Conservation (phyloP, 192 early-diverging fungal species). For the Gryganskiella cystojenkinii region DNA sequence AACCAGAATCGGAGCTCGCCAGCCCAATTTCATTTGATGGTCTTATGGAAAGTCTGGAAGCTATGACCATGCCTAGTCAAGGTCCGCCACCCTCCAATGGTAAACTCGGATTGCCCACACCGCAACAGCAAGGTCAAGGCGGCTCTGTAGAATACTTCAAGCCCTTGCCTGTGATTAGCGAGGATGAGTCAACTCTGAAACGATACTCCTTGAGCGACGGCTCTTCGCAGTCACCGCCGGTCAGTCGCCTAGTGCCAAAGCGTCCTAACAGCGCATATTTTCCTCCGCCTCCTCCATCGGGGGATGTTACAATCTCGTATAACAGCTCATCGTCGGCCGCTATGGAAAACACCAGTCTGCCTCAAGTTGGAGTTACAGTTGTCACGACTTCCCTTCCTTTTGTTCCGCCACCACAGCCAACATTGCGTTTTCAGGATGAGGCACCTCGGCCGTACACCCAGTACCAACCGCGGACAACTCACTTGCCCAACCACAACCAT, state of each 20-base stretch:
- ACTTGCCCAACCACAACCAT: slow-evolving; percentile 30
- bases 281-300: neutral
- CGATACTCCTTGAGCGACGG: slow-evolving; percentile 42
- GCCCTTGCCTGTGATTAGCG: slow-evolving; percentile 32
- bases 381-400: neutral
- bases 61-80: slow-evolving; percentile 23
- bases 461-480: slow-evolving; percentile 7
- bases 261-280: slow-evolving; percentile 15
- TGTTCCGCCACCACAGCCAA: slow-evolving; percentile 7
- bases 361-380: neutral
- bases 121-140: slow-evolving; percentile 1
- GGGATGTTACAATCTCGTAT: neutral
- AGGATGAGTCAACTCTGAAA: slow-evolving; percentile 10
- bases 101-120: neutral
- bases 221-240: slow-evolving; percentile 22
- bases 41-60: slow-evolving; percentile 48
- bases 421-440: neutral
- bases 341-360: neutral
- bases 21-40: slow-evolving; percentile 45
- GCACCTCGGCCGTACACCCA: no score
- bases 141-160: slow-evolving; percentile 21
- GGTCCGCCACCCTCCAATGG: neutral
- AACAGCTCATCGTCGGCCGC: no score
- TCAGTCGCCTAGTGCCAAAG: slow-evolving; percentile 23
- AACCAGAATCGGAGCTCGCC: slow-evolving; percentile 1